Base-by-base conservation (phyloP, 2,329 filamentous ascomycete genomes). In the Curvularia verruculosa region DNA sequence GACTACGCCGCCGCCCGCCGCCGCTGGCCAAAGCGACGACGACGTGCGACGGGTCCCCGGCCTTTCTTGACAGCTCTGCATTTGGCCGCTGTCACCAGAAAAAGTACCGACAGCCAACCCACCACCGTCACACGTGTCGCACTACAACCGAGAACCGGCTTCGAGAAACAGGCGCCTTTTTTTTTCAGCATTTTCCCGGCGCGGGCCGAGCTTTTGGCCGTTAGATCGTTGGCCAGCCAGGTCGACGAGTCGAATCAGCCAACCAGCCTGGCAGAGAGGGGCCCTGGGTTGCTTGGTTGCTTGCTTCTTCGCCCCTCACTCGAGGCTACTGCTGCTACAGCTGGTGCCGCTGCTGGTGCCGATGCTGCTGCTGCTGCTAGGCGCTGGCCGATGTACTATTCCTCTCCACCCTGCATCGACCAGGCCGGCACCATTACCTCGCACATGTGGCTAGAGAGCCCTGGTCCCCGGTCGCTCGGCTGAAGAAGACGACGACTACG, bases 121-220 rank as follows among this genome's bases (percentile, higher is more conserved):
- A 62, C 63, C 61, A 66, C 63, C 54, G 64, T 62, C 61, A 65
- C 65, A 66, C 69, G 52, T 50, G 50, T 58, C 55, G 54, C 64
- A 68, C 64, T 55, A 55, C 63, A 53, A 49, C n/a, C 61, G 65
- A 68, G 63, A 62, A 61, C 65, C 67, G 66, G 65, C 70, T 75
- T 76, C 73, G 69, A 75, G 71, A 76, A 54, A 29, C 24, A 66
- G 65, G 43, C 43, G 43, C 9, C 41, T 28, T 26, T 24, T 43
- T 24, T 28, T 13, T 44, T 44, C 47, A 61, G 56, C 58, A 65
- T 70, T 71, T 67, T 73, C 65, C 73, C 72, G 73, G 72, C 62
- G 72, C 73, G 74, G 73, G 72, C 74, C 73, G 73, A 72, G 68
- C 69, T 71, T 68, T 69, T 73, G 62, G 66, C 70, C 74, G 72